Base-by-base conservation (phyloP, 192 early-diverging fungal genomes). In the Radiomyces spectabilis region DNA sequence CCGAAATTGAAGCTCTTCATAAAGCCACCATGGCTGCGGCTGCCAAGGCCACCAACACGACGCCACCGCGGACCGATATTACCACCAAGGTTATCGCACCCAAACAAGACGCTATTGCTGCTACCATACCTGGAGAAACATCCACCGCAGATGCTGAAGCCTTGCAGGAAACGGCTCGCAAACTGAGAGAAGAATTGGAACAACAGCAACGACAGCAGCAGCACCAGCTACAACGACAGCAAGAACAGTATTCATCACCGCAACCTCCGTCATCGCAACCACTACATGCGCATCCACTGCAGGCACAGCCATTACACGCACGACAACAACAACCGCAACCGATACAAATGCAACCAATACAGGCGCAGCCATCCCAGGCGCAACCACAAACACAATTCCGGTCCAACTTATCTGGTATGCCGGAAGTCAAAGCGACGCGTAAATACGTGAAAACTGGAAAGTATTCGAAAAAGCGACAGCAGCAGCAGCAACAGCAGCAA, bases 361-460 rank as follows among this genome's bases (percentile, higher is more conserved):
- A n/a, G n/a, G n/a, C n/a, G n/a, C n/a, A n/a, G n/a, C n/a, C n/a
- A n/a, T n/a, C n/a, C n/a, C n/a, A n/a, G n/a, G n/a, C n/a, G n/a
- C n/a, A n/a, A n/a, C n/a, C n/a, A n/a, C n/a, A n/a, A n/a, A n/a
- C n/a, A n/a, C n/a, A n/a, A n/a, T n/a, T n/a, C n/a, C n/a, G n/a
- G n/a, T n/a, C n/a, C n/a, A n/a, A n/a, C n/a, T n/a, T n/a, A n/a
- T n/a, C n/a, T n/a, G n/a, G n/a, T n/a, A n/a, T n/a, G n/a, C n/a
- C 24, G 6, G 58, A 61, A 24, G 48, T 51, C 22, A 79, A 79
- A 56, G 70, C 76, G 3, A 80, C 79, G 1, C 39, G 79, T 18
- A 69, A 69, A 43, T 81, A 81, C 35, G 63, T 66, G 34, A 81
- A 81, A 37, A 81, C 79, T n/a, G 79, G 79, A 33, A 74, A 74